Conservation (phyloP, 495 filamentous ascomycete species). For the Geoglossum glabrum region DNA sequence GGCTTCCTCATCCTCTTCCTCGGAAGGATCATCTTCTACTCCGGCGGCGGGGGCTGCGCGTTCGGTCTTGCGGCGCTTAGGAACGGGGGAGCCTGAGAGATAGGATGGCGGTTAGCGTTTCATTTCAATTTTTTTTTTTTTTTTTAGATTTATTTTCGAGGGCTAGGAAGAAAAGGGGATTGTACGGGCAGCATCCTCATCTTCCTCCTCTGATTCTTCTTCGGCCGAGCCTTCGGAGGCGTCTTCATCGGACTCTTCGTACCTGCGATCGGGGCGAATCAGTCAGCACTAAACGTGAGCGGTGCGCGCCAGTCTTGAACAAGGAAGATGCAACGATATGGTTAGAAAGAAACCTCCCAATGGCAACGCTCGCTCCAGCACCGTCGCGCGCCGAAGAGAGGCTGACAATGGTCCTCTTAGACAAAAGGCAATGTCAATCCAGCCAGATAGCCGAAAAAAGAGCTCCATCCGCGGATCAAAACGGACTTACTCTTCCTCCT, state of each 20-base stretch:
- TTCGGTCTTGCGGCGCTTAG: conserved; percentile 3
- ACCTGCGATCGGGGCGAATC: conserved; percentile 1
- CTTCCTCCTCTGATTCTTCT: conserved; percentile 7
- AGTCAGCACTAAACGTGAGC: too few species aligned
- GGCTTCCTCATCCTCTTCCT: not conserved
- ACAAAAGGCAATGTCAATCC: too few species aligned
- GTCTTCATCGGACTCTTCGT: conserved; percentile 7
- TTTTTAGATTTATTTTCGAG: not conserved
- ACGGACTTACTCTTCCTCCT: conserved; percentile 10
- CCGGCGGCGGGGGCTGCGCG: not conserved
- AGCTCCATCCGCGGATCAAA: not conserved
- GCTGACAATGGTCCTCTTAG: too few species aligned
- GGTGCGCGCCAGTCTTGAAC: not conserved
- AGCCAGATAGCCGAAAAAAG: not conserved
- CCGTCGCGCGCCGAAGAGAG: too few species aligned
- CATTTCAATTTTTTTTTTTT: not conserved
- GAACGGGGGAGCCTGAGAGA: not conserved
- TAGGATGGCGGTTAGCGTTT: not conserved
- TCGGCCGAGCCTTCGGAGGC: not conserved
- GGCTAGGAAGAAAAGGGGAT: not conserved
- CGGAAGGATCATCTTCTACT: not conserved
- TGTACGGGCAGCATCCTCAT: not conserved
- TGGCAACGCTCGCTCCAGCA: too few species aligned
- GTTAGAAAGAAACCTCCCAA: too few species aligned
- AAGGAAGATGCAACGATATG: too few species aligned